A percentile compares a stretch with the other conserved stretches of the same genome.
Evolutionary conservation across 164 flowering plant genomes (phyloP).

Genomic region (Dillenia suffruticosa): DNA sequence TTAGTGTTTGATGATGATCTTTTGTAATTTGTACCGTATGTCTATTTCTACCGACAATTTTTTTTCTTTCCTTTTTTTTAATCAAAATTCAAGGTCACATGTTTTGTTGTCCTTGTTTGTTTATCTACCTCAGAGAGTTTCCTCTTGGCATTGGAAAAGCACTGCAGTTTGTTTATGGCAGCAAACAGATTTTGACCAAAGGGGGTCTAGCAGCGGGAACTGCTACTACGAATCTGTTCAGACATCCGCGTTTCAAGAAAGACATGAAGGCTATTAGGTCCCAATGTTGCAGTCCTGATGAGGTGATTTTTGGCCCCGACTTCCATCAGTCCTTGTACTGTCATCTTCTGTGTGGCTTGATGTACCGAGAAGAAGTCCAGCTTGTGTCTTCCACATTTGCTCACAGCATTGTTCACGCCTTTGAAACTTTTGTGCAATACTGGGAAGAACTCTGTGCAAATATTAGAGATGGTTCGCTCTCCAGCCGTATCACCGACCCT

Average conservation of each 20-base stretch:
- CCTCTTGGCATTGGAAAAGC: conserved; percentile 78
- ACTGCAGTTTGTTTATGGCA: conserved; percentile 70
- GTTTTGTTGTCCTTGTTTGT: too few relatives aligned
- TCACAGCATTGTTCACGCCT: conserved; percentile 75
- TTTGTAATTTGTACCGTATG: too few relatives aligned
- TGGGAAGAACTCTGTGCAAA: conserved; percentile 83
- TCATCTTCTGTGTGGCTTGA: conserved; percentile 83
- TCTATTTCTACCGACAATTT: too few relatives aligned
- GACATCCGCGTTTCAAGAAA: conserved; percentile 44
- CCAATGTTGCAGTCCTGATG: conserved; percentile 79
- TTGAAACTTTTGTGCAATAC: conserved; percentile 64
- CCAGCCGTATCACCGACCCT: conserved; percentile 49
- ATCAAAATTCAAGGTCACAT: too few relatives aligned
- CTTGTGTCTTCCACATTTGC: conserved; percentile 73
- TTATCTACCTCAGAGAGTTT: conserved; percentile 46
- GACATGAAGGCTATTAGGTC: conserved; percentile 60
- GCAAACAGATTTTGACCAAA: conserved; percentile 73
- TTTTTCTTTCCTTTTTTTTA: too few relatives aligned
- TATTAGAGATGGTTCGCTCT: conserved; percentile 57
- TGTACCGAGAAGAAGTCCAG: conserved; percentile 63
- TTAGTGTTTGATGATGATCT: too few relatives aligned
- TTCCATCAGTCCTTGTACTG: conserved; percentile 82
- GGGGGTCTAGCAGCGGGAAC: conserved; percentile 78
- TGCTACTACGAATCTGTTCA: conserved; percentile 79
- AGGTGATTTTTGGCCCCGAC: conserved; percentile 84